Evolutionary conservation across 2,329 filamentous ascomycete genomes (phyloP), one percentile per base, ranked within the genome.

Genomic region (Arthrobotrys pseudoclavata): DNA sequence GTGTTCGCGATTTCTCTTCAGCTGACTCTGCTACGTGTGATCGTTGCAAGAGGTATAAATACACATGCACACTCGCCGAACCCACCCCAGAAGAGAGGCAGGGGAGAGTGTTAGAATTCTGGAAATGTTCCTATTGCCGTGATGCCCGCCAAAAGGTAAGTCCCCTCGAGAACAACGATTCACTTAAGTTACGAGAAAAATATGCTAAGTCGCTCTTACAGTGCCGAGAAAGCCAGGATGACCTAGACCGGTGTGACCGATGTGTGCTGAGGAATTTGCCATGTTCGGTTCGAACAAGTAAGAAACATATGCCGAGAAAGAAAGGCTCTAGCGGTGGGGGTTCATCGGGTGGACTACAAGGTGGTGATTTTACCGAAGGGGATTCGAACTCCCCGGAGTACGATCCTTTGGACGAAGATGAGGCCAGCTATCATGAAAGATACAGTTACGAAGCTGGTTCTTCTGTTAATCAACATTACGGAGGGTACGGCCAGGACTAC

Each of bases 1-100:
- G 72, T 20, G 57, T 76, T 24, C 72, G 72, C 10, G 72, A 76
- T 24, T 60, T 57, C 31, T 42, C 66, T n/a, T n/a, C n/a, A n/a
- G n/a, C n/a, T 31, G 67, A 69, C 18, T 50, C 64, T 3, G 24
- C 31, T 18, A 45, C 31, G 18, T 76, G 72, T 26, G 50, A 60
- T 0, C 66, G 72, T 18, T 76, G 72, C 60, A 50, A 34, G 7
- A 31, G 37, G 15, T 53, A 45, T n/a, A 69, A 40, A 64, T 76
- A 76, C 12, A 70, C 66, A 10, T 76, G 72, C 31, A 42, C 37
- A 4, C 31, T 70, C 7, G 18, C 37, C 3, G 12, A 70, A 18
- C 72, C 61, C 1, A 31, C 60, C 29, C 13, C 12, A 12, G 50
- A 20, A n/a, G 29, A 66, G 60, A 52, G 34, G 13, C 31, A 70